Evolutionary conservation across 2,329 filamentous ascomycete species (phyloP), one percentile per base, ranked within the genome.

Genomic region (Monilinia aucupariae): DNA sequence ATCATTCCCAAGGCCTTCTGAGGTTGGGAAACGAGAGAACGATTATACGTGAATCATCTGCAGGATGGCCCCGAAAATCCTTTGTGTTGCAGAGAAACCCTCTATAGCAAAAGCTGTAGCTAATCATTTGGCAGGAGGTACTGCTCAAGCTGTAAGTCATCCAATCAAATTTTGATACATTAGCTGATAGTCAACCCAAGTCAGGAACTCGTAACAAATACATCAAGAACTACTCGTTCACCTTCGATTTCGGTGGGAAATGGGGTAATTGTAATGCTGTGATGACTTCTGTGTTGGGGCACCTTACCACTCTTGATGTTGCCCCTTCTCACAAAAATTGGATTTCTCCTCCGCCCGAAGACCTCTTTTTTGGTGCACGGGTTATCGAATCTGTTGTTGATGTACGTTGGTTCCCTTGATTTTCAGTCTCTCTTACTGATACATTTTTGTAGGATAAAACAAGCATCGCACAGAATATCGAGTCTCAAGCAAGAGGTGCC

Each of bases 91-190:
- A 65, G 89, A 92, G 76, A 92, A 99, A 81, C 92, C 92, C 43
- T 96, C 93, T 49, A 97, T 99, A 67, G 91, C 94, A 64, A 97
- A 94, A 77, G 92, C 93, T 45, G 93, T 99, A 56, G 91, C 94
- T 47, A 85, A 86, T 64, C 93, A 97, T 79, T 82, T 99, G 34
- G 90, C 89, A 39, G 93, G 94, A 56, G 90, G 91, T 54, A 78
- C 79, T 22, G 81, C 87, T 64, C 83, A 85, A 74, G 87, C 85
- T 61, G 91, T 96, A 76, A 75, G 87, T 66, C 30, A 47, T 27
- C 39, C 6, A 27, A 10, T 34, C 39, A 45, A 39, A 32, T 59
- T 59, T 25, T 58, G 15, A 63, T 34, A 22, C 39, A 30, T 32
- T 3, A 53, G 59, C 66, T 64, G 58, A 49, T 15, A 27, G 39